Evolutionary conservation across 768 basidiomycete genomes (phyloP).

Genomic region (Tricholoma saponaceum): DNA sequence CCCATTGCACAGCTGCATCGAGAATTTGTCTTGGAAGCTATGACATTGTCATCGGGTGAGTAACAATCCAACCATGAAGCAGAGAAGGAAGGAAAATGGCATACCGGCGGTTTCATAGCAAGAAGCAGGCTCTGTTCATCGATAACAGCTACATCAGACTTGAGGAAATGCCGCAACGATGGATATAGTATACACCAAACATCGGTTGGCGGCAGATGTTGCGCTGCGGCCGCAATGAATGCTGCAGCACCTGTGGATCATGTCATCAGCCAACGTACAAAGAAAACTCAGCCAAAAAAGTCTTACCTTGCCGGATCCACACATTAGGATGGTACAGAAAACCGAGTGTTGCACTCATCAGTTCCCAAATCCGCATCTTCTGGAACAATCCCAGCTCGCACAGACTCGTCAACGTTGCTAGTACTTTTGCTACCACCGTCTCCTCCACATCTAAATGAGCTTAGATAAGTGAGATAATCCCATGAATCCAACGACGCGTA

Average conservation of each 20-base stretch:
- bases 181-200: slow-evolving; percentile 98
- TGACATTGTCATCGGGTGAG: slow-evolving; percentile 29
- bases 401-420: slow-evolving; percentile 83
- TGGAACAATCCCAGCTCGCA: slow-evolving; percentile 88
- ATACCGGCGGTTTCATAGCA: slow-evolving; percentile 75
- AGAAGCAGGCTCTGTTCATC: slow-evolving; percentile 72
- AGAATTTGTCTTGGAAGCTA: slow-evolving; percentile 63
- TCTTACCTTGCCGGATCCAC: slow-evolving; percentile 91
- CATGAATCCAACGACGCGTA: slow-evolving; percentile 25
- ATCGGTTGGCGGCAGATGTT: slow-evolving; percentile 80
- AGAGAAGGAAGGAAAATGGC: slow-evolving; percentile 18
- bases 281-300: neutral
- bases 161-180: slow-evolving; percentile 78
- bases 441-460: slow-evolving; percentile 80
- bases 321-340: slow-evolving; percentile 94
- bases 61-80: neutral
- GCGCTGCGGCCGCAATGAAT: slow-evolving; percentile 83
- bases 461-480: slow-evolving; percentile 1
- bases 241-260: slow-evolving; percentile 67
- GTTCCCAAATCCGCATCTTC: slow-evolving; percentile 96
- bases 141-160: slow-evolving; percentile 74
- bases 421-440: slow-evolving; percentile 85
- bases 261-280: slow-evolving; percentile 1
- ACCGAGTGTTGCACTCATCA: slow-evolving; percentile 82
- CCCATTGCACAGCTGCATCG: slow-evolving; percentile 85